A percentile compares a stretch with the other conserved stretches of the same genome.
Conservation (phyloP, 306 rosid species). For the Cicer judaicum region DNA sequence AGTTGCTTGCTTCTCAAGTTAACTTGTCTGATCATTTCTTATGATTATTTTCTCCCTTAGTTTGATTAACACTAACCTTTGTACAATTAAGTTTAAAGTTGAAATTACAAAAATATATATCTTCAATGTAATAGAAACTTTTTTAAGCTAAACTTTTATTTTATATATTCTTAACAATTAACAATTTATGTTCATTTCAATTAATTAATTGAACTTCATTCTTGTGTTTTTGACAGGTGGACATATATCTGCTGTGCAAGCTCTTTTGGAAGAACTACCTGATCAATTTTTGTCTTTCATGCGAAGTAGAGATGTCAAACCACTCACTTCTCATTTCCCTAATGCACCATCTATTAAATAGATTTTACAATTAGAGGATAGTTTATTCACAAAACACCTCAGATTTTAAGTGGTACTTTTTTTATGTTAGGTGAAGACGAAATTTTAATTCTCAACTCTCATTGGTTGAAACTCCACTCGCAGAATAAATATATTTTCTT, state of each 20-base stretch:
- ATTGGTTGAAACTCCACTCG: too few species aligned
- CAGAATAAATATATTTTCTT: too few species aligned
- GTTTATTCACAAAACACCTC: not conserved
- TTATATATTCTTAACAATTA: not conserved
- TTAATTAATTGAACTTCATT: not conserved
- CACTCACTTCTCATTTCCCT: constrained; percentile 35
- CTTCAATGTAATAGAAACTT: too few species aligned
- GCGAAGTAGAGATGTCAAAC: constrained; percentile 66
- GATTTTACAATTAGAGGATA: not conserved
- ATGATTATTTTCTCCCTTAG: not conserved
- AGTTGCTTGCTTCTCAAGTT: not conserved
- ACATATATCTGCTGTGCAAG: constrained; percentile 63
- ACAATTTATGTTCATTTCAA: not conserved
- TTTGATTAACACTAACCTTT: not conserved
- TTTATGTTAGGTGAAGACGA: not conserved
- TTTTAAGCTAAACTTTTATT: too few species aligned
- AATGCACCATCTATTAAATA: constrained; percentile 21
- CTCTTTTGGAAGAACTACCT: constrained; percentile 84
- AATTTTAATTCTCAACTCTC: not conserved
- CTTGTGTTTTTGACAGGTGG: constrained; percentile 54
- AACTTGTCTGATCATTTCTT: not conserved
- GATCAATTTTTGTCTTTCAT: constrained; percentile 74
- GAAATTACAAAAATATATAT: not conserved
- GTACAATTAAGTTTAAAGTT: not conserved
- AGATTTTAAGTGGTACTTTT: not conserved